These are phyloP conservation scores for Trametes meyenii DNA, from an alignment of 768 basidiomycete species.

Conservation along the genomic window DNA sequence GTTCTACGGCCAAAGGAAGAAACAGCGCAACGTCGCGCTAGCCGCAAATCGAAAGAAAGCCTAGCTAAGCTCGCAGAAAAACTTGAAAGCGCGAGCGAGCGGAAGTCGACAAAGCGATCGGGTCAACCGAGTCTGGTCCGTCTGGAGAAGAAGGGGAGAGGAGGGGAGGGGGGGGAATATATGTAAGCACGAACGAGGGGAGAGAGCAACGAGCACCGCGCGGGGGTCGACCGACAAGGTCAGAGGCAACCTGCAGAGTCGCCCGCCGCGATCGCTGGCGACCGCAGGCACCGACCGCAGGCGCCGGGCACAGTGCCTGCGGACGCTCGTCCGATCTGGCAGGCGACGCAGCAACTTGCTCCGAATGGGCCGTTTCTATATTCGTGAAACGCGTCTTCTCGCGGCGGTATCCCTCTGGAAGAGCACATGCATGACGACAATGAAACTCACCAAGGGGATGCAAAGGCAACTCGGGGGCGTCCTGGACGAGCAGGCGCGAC, in stretches of 20 bases:
- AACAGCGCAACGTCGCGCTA: background rate
- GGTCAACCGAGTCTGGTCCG: constrained; percentile 28
- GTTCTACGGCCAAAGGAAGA: constrained; percentile 14
- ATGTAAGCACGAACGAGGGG: constrained; percentile 20
- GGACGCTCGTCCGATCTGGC: too few species aligned
- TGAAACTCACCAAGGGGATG: background rate
- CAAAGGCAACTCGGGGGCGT: background rate
- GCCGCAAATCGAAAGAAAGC: background rate
- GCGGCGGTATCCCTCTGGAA: too few species aligned
- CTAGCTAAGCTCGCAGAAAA: background rate
- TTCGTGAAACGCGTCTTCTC: too few species aligned
- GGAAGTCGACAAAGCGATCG: constrained; percentile 19
- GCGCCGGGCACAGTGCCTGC: too few species aligned
- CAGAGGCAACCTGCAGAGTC: constrained; percentile 8
- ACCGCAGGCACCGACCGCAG: background rate
- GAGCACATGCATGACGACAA: background rate
- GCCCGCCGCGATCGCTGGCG: constrained; percentile 3
- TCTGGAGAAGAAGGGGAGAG: constrained; percentile 12
- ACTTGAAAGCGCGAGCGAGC: background rate
- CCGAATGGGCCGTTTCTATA: too few species aligned
- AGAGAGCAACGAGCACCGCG: constrained; percentile 2
- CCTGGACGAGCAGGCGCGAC: too few species aligned
- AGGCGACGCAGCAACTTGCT: too few species aligned
- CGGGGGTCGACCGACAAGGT: constrained; percentile 7
- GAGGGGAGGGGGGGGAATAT: too few species aligned